phyloP scores from a whole-genome alignment of 805 yeast species.

The Geotrichum ghanense region DNA sequence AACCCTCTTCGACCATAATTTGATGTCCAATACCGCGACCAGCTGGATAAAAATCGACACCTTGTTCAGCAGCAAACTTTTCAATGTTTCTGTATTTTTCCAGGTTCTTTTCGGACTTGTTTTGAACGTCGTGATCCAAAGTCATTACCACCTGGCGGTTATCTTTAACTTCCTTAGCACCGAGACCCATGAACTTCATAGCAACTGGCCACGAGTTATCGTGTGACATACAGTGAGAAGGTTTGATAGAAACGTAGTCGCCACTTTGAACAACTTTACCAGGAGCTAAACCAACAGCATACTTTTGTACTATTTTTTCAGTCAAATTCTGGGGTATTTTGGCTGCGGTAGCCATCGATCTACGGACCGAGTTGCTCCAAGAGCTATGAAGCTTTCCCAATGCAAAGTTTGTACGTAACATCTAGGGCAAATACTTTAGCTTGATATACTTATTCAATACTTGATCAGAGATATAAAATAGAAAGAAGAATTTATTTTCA shows the following conservation, averaged over 20 bases:
- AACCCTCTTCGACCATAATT: slow-evolving; percentile 97
- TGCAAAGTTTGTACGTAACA: too few relatives aligned
- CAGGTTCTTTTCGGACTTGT: slow-evolving; percentile 78
- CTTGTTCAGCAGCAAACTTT: slow-evolving; percentile 79
- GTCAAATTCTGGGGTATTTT: slow-evolving; percentile 61
- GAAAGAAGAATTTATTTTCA: too few relatives aligned
- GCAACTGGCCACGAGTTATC: slow-evolving; percentile 99
- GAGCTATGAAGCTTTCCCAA: neutral
- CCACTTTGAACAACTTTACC: slow-evolving; percentile 75
- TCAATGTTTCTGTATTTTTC: slow-evolving; percentile 83
- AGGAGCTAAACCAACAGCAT: slow-evolving; percentile 75
- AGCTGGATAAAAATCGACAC: slow-evolving; percentile 94
- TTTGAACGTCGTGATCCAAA: slow-evolving; percentile 96
- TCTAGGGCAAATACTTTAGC: too few relatives aligned
- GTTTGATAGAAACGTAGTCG: slow-evolving; percentile 88
- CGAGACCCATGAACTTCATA: slow-evolving; percentile 86
- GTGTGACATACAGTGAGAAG: slow-evolving; percentile 98
- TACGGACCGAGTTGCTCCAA: slow-evolving; percentile 2
- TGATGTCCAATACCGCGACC: slow-evolving; percentile 99
- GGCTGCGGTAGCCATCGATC: neutral
- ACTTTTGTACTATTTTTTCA: slow-evolving; percentile 89
- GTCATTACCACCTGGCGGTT: slow-evolving; percentile 92
- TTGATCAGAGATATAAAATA: too few relatives aligned
- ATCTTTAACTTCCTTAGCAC: slow-evolving; percentile 74
- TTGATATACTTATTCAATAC: too few relatives aligned